Base-by-base conservation (phyloP, 495 filamentous ascomycete genomes). In the Neurospora africana region DNA sequence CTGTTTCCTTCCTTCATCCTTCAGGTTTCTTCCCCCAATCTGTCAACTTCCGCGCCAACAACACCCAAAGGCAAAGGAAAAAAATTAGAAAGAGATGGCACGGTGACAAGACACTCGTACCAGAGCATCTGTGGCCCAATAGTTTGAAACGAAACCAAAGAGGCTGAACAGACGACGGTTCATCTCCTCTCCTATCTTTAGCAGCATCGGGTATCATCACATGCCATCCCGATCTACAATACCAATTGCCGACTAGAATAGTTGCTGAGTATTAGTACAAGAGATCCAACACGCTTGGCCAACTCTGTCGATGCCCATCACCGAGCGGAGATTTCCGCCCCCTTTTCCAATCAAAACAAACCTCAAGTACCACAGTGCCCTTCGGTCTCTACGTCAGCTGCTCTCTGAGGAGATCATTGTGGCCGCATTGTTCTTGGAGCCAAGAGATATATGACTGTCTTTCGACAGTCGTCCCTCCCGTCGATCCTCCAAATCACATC, bases 21-120 rank as follows among this genome's bases (percentile, higher is more conserved):
- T 15, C 53, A 33, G 19, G 27, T 33, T 33, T 33, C 27, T 33
- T 19, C 6, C 15, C 27, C 33, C 69, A 72, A 78, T 78, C 76
- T 72, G 76, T 71, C 72, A 61, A 44, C 69, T 70, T 30, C 23
- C 15, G 33, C 41, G 33, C 41, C 41, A 19, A 19, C 23, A 27
- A 2, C 13, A 70, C 9, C 23, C 39, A 40, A 33, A 70, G 69
- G 13, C 21, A 70, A 70, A 21, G 47, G 2, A 9, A 17, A 70
- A 40, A 58, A 10, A 33, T 7, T 33, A 70, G 23, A 70, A 33
- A 58, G 23, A 58, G 38, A 61, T 37, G 35, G 3, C 37, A 53
- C 30, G 15, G n/a, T 33, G 53, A 65, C 11, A 7, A 33, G 30
- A 65, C 27, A 65, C 53, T 65, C 15, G 47, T 58, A 15, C 47